Evolutionary conservation across 805 yeast species (phyloP).

Genomic region (Monosporozyma aquatica): DNA sequence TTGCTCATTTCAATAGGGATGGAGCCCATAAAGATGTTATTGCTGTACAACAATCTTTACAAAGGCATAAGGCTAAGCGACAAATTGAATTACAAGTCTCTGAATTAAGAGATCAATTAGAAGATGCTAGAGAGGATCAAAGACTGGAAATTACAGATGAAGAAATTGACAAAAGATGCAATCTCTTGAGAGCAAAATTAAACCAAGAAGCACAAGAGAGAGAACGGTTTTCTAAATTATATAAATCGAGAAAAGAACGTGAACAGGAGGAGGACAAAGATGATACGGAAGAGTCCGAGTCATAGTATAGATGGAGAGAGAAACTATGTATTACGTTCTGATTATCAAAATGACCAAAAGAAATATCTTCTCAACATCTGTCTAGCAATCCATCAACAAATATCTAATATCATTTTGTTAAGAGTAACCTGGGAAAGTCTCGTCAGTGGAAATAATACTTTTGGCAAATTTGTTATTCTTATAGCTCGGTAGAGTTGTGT

Average conservation of each 20-base stretch:
- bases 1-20: background rate
- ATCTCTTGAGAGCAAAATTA: conserved; percentile 11
- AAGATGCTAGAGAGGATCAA: conserved; percentile 14
- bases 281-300: no score
- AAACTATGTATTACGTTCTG: no score
- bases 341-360: no score
- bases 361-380: no score
- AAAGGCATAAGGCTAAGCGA: conserved; percentile 16
- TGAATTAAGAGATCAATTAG: conserved; percentile 22
- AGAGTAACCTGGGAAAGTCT: no score
- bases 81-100: conserved; percentile 24
- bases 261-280: background rate
- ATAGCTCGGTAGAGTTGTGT: no score
- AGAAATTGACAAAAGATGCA: conserved; percentile 16
- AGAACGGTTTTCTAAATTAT: conserved; percentile 8
- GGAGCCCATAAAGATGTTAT: background rate
- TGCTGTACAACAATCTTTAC: background rate
- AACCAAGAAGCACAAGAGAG: conserved; percentile 7
- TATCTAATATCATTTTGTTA: no score
- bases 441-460: no score
- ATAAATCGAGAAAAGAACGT: conserved; percentile 8
- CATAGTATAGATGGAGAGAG: no score
- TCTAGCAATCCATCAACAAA: no score
- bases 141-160: conserved; percentile 12
- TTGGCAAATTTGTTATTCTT: no score